Conservation (phyloP, 495 filamentous ascomycete genomes). For the Lepidopterella palustris region DNA sequence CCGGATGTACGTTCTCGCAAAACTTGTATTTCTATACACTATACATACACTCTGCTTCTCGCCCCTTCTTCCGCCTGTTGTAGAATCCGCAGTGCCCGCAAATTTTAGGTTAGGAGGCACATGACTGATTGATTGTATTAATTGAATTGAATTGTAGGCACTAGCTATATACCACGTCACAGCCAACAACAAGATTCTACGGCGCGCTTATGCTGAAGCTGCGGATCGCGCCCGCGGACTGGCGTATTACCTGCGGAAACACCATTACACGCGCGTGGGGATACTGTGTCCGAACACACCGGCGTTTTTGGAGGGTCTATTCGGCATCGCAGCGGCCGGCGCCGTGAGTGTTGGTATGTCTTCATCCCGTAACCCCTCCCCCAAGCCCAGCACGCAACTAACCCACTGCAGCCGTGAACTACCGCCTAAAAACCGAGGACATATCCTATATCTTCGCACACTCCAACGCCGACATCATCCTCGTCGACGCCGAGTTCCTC, state of each 20-base stretch:
- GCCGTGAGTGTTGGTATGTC: constrained; percentile 62
- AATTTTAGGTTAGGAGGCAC: too few species aligned
- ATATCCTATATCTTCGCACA: constrained; percentile 85
- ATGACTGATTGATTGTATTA: background rate
- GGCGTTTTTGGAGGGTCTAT: constrained; percentile 85
- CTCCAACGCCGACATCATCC: constrained; percentile 77
- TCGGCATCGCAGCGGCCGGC: constrained; percentile 80
- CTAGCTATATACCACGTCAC: constrained; percentile 85
- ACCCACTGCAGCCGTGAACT: constrained; percentile 72
- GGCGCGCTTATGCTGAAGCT: constrained; percentile 69
- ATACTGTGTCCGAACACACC: constrained; percentile 89
- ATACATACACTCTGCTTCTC: background rate
- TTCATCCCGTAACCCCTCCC: background rate
- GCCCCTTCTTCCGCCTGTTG: background rate
- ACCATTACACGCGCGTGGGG: constrained; percentile 63
- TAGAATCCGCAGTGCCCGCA: too few species aligned
- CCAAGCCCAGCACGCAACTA: background rate
- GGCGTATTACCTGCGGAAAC: constrained; percentile 75
- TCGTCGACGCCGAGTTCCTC: constrained; percentile 75
- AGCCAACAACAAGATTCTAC: constrained; percentile 64
- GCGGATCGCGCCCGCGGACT: constrained; percentile 80
- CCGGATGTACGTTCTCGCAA: constrained; percentile 55
- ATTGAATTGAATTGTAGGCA: constrained; percentile 43
- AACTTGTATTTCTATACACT: background rate
- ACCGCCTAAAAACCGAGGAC: constrained; percentile 80